phyloP scores from a whole-genome alignment of 2,329 filamentous ascomycete species.

The Epichloe brachyelytri region DNA sequence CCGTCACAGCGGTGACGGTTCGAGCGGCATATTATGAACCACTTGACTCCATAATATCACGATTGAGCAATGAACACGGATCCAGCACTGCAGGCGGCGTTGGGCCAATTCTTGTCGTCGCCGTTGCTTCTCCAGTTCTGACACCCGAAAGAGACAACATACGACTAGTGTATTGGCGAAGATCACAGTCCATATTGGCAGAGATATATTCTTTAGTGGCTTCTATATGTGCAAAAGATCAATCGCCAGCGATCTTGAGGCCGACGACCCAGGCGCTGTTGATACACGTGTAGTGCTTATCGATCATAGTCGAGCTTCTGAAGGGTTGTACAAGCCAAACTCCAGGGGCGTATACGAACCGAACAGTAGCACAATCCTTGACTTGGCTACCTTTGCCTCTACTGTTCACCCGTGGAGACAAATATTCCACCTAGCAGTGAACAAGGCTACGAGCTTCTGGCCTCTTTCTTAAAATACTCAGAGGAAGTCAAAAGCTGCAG shows the following conservation, averaged over 20 bases:
- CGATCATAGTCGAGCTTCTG: slow-evolving; percentile 35
- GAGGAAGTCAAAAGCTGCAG: slow-evolving; percentile 33
- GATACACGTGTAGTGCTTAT: slow-evolving; percentile 66
- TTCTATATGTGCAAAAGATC: slow-evolving; percentile 52
- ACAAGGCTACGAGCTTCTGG: slow-evolving; percentile 45
- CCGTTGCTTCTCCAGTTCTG: slow-evolving; percentile 51
- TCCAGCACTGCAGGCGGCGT: slow-evolving; percentile 18
- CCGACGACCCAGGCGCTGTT: slow-evolving; percentile 50
- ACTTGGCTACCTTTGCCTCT: slow-evolving; percentile 38
- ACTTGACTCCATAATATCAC: slow-evolving; percentile 39
- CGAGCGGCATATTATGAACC: slow-evolving; percentile 47
- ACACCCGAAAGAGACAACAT: slow-evolving; percentile 28
- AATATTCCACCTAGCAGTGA: slow-evolving; percentile 56
- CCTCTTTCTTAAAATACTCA: slow-evolving; percentile 32
- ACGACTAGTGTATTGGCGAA: slow-evolving; percentile 41
- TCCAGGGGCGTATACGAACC: slow-evolving; percentile 24
- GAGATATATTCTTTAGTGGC: slow-evolving; percentile 68
- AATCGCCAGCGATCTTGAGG: slow-evolving; percentile 43
- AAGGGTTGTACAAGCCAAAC: slow-evolving; percentile 19
- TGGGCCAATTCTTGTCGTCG: slow-evolving; percentile 34
- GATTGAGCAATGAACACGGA: slow-evolving; percentile 24
- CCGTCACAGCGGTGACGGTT: slow-evolving; percentile 36
- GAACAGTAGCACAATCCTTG: slow-evolving; percentile 34
- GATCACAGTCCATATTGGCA: slow-evolving; percentile 62
- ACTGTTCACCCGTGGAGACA: slow-evolving; percentile 47